Percentiles rank a stretch among this genome's conserved stretches.
phyloP scores from a whole-genome alignment of 495 filamentous ascomycete genomes.

The Penicillium paxilli region DNA sequence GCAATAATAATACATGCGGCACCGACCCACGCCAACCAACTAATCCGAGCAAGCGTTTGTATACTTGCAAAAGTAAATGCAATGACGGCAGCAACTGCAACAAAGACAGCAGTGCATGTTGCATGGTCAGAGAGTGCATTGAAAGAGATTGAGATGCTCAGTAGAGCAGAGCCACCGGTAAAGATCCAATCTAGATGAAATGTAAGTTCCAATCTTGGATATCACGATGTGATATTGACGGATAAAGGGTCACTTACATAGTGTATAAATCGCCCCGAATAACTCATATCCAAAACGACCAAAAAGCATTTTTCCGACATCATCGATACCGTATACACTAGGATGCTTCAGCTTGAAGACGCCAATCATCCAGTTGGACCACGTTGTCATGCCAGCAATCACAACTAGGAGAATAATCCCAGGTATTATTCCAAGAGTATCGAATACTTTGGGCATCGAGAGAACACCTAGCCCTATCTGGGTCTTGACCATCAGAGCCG shows the following conservation, averaged over 20 bases:
- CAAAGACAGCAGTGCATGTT: conserved; percentile 56
- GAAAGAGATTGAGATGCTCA: conserved; percentile 70
- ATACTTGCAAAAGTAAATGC: conserved; percentile 34
- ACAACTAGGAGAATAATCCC: conserved; percentile 50
- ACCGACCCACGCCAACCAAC: conserved; percentile 40
- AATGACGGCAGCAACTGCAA: conserved; percentile 34
- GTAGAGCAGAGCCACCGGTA: conserved; percentile 46
- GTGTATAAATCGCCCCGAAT: conserved; percentile 52
- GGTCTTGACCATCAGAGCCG: conserved; percentile 36
- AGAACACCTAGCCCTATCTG: conserved; percentile 61
- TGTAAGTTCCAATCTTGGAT: too few species aligned
- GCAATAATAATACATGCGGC: conserved; percentile 32
- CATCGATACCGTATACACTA: conserved; percentile 63
- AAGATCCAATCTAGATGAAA: conserved; percentile 42
- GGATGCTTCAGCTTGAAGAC: conserved; percentile 68
- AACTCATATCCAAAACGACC: conserved; percentile 60
- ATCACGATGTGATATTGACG: too few species aligned
- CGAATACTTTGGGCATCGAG: conserved; percentile 58
- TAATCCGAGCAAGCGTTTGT: conserved; percentile 36
- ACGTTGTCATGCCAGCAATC: conserved; percentile 64
- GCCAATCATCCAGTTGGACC: conserved; percentile 70
- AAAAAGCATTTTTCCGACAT: conserved; percentile 65
- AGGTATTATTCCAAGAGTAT: conserved; percentile 57
- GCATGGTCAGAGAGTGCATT: conserved; percentile 64
- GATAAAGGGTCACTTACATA: conserved; percentile 21